Base-by-base conservation (phyloP, 1,139 yeast species). In the Spathaspora sp. region DNA sequence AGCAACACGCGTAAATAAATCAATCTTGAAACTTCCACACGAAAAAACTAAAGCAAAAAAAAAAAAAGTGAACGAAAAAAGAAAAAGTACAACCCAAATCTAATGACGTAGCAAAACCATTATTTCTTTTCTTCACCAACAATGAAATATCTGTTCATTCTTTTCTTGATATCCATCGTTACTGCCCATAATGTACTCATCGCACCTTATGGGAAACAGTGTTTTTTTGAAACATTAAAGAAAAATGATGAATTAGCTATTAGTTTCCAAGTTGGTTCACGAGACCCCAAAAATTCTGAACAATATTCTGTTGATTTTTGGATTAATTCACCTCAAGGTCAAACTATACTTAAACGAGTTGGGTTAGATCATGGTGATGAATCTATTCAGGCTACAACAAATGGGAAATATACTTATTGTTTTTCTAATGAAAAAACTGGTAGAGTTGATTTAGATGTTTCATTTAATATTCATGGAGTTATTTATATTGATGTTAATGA, bases 401-500 rank as follows among this genome's bases (percentile, higher is more conserved):
- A 72, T 46, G 99, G 99, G 45, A 87, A 84, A 61, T 88, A 83
- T 72, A 79, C 82, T 55, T 93, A 89, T 76, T 93, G 99, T 70
- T 93, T 93, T 75, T 81, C 91, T 54, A 93, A 93, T 67, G 97
- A 90, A 64, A 82, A 80, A 58, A 75, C 88, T 11, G 76, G 81
- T 33, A 67, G 85, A 49, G 82, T 78, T 47, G 89, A 93, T 49
- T 85, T 89, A 67, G 99, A 93, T 63, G 96, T 93, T 39, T 86
- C 97, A 1, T 93, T 93, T 78, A 93, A 93, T 67, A 90, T 91
- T 50, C 97, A 90, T 63, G 98, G 97, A 37, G 90, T 89, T 40
- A 83, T 91, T 48, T 91, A 88, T 65, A 83, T 90, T 50, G 97
- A 91, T 63, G 82, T 84, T 51, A 86, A 85, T 57, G 93, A 89